Conservation (phyloP, 2,329 filamentous ascomycete genomes). For the Pestalotiopsis sp. region DNA sequence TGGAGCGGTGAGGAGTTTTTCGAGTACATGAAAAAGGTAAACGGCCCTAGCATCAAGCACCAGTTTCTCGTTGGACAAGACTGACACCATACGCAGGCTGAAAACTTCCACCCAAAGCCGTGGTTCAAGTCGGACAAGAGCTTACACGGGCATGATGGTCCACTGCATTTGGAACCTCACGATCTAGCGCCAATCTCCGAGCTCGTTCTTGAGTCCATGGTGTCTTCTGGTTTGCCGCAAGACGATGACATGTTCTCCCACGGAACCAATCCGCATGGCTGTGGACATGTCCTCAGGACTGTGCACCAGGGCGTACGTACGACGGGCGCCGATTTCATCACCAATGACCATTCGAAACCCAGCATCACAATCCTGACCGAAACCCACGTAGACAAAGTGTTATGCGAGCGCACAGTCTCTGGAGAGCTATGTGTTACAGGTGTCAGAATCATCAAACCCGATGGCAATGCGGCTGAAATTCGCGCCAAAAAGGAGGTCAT, state of each 20-base stretch:
- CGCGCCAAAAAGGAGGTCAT: constrained; percentile 42
- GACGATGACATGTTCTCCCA: constrained; percentile 60
- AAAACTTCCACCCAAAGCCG: constrained; percentile 59
- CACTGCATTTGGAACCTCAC: constrained; percentile 58
- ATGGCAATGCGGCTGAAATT: constrained; percentile 37
- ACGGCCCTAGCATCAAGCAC: neutral
- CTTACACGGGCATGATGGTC: constrained; percentile 53
- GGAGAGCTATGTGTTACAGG: constrained; percentile 44
- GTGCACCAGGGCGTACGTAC: constrained; percentile 54
- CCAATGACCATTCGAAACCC: constrained; percentile 35
- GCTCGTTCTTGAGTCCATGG: constrained; percentile 55
- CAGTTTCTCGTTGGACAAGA: neutral
- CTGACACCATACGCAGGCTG: constrained; percentile 36
- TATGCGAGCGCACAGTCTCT: constrained; percentile 40
- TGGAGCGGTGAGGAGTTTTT: constrained; percentile 59
- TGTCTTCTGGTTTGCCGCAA: constrained; percentile 55
- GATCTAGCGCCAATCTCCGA: constrained; percentile 62
- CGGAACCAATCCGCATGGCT: constrained; percentile 54
- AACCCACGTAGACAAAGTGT: constrained; percentile 53
- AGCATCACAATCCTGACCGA: constrained; percentile 53
- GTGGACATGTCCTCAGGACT: constrained; percentile 56
- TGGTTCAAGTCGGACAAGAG: constrained; percentile 55
- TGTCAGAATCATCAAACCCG: constrained; percentile 42
- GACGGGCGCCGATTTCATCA: constrained; percentile 56
- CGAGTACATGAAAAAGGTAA: constrained; percentile 57